Base-by-base conservation (phyloP, 2,329 filamentous ascomycete genomes). In the Cladophialophora psammophila region DNA sequence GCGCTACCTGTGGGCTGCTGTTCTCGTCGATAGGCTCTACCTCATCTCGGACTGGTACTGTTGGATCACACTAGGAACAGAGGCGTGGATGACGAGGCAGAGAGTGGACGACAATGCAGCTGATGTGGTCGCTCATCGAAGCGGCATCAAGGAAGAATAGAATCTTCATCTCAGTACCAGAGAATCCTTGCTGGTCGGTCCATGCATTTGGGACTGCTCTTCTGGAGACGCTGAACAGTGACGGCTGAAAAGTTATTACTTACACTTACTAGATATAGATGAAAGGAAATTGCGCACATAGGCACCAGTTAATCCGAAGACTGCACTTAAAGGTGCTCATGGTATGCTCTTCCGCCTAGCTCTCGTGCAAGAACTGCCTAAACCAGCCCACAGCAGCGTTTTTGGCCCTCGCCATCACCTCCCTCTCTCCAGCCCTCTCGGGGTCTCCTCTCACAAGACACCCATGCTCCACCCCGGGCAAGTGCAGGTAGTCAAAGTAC, bases 401-500 rank as follows among this genome's bases (percentile, higher is more conserved):
- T 78, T 85, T 86, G 0, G 76, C 85, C 58, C 80, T 77, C 1
- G 75, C 78, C 79, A 87, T 78, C 0, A 79, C 84, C 61, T 78
- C 75, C 52, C 78, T 75, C 77, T 86, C 81, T 0, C 77, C 78
- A 0, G 74, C 61, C 15, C 77, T 75, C 3, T 71, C 73, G 59
- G 73, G 72, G 73, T 84, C 76, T 0, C 83, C 83, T 48, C 84
- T 77, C 1, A 78, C 70, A 5, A 68, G 82, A 72, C 58, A 76
- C 83, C 75, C 80, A 76, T 88, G 85, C 67, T 74, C 76, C 12
- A 85, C 75, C 0, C 81, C 81, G 0, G 84, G 82, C 67, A 85
- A 86, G 72, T 85, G 78, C 68, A 82, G 79, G 73, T 85, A 87
- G 60, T 85, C 82, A 68, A 82, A 85, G n/a, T 78, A 72, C 9